A percentile compares a stretch with the other conserved stretches of the same genome.
Conservation (phyloP, 306 rosid genomes). For the Lablab purpureus region DNA sequence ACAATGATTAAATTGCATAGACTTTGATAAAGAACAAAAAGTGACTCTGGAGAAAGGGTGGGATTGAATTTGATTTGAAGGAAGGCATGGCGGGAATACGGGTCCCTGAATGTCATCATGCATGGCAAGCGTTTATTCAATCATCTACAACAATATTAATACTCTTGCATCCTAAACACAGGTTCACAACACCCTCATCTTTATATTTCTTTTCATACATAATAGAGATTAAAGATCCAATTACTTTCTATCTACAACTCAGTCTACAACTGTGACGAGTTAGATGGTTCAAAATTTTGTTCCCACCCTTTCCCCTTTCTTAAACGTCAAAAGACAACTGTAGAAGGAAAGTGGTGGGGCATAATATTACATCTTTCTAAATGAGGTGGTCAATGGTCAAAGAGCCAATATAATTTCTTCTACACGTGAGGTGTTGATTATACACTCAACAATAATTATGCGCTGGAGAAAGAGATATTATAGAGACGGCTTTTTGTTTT, state of each 20-base stretch:
- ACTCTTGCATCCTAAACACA: too few species aligned
- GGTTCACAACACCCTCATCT: too few species aligned
- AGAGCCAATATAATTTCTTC: slow-evolving; percentile 30
- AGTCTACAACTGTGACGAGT: background rate
- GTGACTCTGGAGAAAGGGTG: slow-evolving; percentile 14
- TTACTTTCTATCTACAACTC: too few species aligned
- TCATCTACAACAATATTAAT: too few species aligned
- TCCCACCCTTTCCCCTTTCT: background rate
- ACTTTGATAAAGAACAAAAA: slow-evolving; percentile 6
- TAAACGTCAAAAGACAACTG: background rate
- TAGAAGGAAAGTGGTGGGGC: slow-evolving; percentile 22
- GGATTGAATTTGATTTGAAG: background rate
- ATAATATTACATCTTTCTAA: slow-evolving; percentile 30
- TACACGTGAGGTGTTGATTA: slow-evolving; percentile 53
- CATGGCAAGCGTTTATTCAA: too few species aligned
- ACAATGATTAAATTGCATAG: background rate
- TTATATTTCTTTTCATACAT: too few species aligned
- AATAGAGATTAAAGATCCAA: too few species aligned
- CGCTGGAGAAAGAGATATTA: slow-evolving; percentile 11
- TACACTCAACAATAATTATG: slow-evolving; percentile 50
- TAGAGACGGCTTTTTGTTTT: slow-evolving; percentile 41
- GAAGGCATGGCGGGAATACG: too few species aligned
- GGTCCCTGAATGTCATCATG: too few species aligned
- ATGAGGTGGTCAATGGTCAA: slow-evolving; percentile 50
- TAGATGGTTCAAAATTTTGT: background rate